Evolutionary conservation across 441 rosid genomes (phyloP).

Genomic region (Melastoma candidum): DNA sequence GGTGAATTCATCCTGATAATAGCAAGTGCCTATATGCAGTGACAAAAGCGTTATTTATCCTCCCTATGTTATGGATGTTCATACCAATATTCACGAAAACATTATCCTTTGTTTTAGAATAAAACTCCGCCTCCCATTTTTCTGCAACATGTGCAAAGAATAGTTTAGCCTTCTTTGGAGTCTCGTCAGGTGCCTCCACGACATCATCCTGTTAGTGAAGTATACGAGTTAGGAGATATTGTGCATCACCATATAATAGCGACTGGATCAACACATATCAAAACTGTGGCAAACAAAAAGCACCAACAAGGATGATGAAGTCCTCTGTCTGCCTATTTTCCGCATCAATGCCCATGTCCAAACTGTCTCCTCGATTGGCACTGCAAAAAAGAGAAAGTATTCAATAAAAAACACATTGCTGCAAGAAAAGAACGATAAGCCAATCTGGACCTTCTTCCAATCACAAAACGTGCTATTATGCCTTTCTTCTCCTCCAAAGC

Average conservation of each 20-base stretch:
- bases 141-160: slow-evolving; percentile 54
- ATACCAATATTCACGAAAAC: slow-evolving; percentile 78
- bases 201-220: slow-evolving; percentile 40
- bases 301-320: slow-evolving; percentile 71
- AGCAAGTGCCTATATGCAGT: neutral
- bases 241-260: neutral
- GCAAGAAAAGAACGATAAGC: slow-evolving; percentile 2
- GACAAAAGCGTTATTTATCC: neutral
- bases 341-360: slow-evolving; percentile 62
- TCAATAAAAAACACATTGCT: neutral
- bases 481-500: slow-evolving; percentile 70
- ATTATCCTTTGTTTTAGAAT: slow-evolving; percentile 82
- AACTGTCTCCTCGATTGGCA: slow-evolving; percentile 66
- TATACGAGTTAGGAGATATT: slow-evolving; percentile 3
- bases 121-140: slow-evolving; percentile 86
- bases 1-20: too few relatives aligned
- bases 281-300: neutral
- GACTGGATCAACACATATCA: slow-evolving; percentile 3
- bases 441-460: slow-evolving; percentile 64
- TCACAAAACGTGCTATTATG: slow-evolving; percentile 59
- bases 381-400: slow-evolving; percentile 29
- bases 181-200: slow-evolving; percentile 62
- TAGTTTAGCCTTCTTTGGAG: slow-evolving; percentile 48
- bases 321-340: slow-evolving; percentile 73
- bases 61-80: slow-evolving; percentile 13